A percentile compares a stretch with the other conserved stretches of the same genome.
phyloP scores from a whole-genome alignment of 2,329 filamentous ascomycete species.

The Phaeosphaeria sp. region DNA sequence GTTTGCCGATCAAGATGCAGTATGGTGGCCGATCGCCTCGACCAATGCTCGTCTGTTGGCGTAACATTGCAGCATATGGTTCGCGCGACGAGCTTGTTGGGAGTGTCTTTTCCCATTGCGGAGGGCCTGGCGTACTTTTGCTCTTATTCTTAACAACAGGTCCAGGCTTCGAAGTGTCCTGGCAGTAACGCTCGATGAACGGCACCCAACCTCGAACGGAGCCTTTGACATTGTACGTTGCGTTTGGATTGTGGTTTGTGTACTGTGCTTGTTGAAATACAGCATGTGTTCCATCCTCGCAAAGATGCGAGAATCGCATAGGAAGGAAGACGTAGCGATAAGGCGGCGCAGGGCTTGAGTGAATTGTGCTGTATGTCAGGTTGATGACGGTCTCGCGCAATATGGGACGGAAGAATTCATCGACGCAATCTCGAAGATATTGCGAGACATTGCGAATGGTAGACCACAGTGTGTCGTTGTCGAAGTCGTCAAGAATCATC shows the following conservation, averaged over 20 bases:
- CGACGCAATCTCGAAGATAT: slow-evolving; percentile 18
- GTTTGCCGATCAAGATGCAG: slow-evolving; percentile 18
- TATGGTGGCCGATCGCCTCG: slow-evolving; percentile 27
- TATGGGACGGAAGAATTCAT: slow-evolving; percentile 23
- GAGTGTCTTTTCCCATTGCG: slow-evolving; percentile 19
- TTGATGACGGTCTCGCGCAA: slow-evolving; percentile 18
- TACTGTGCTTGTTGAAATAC: slow-evolving; percentile 17
- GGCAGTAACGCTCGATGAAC: slow-evolving; percentile 23
- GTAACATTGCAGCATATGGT: slow-evolving; percentile 4
- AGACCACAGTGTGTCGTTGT: slow-evolving; percentile 21
- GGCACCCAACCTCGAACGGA: slow-evolving; percentile 28
- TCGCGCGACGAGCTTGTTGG: not conserved
- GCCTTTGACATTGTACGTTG: not conserved
- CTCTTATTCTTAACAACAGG: slow-evolving; percentile 14
- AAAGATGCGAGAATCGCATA: slow-evolving; percentile 21
- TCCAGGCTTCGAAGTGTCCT: slow-evolving; percentile 11
- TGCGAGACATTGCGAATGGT: slow-evolving; percentile 23
- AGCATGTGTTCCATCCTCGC: slow-evolving; percentile 11
- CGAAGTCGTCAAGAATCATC: slow-evolving; percentile 20
- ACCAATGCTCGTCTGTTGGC: slow-evolving; percentile 13
- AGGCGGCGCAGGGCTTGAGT: slow-evolving; percentile 12
- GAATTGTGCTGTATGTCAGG: slow-evolving; percentile 24
- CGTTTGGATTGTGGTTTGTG: not conserved
- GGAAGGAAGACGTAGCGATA: slow-evolving; percentile 22
- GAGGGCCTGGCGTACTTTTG: slow-evolving; percentile 2